Percentiles rank a stretch among this genome's conserved stretches.
Evolutionary conservation across 139 green algal genomes (phyloP).

Genomic region (Pseudopediastrum boryanum): DNA sequence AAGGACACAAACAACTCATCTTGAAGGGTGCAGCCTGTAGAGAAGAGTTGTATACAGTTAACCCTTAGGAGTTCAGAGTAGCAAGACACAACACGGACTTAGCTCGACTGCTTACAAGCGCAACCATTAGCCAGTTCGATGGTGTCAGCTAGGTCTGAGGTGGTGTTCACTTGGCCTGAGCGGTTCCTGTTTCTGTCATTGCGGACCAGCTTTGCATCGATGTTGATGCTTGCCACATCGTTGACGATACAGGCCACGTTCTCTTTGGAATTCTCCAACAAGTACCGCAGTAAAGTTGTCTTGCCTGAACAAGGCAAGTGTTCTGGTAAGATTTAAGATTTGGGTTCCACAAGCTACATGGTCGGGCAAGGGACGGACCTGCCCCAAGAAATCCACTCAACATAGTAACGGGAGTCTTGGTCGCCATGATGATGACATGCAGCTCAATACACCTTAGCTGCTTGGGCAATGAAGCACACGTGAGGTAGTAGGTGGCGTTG

Average conservation of each 20-base stretch:
- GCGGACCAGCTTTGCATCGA: conserved; percentile 92
- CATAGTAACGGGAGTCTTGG: conserved; percentile 77
- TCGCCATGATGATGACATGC: background rate
- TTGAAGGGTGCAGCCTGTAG: conserved; percentile 80
- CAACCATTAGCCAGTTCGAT: conserved; percentile 95
- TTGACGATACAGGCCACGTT: conserved; percentile 97
- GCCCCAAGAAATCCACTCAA: conserved; percentile 80
- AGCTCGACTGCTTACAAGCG: conserved; percentile 73
- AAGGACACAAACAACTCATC: conserved; percentile 93
- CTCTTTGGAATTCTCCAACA: conserved; percentile 80
- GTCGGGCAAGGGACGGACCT: conserved; percentile 38
- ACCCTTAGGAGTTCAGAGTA: background rate
- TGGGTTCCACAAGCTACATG: background rate
- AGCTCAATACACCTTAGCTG: background rate
- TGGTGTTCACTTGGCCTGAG: conserved; percentile 8
- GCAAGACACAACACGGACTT: background rate
- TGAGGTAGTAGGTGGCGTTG: too few relatives aligned
- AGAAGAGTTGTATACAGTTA: background rate
- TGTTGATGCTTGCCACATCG: conserved; percentile 91
- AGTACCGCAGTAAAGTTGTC: conserved; percentile 87
- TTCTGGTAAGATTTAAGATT: background rate
- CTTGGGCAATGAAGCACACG: too few relatives aligned
- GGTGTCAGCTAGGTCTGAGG: conserved; percentile 87
- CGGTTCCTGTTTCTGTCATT: conserved; percentile 53
- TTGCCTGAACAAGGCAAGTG: conserved; percentile 67